Percentiles rank a stretch among this genome's conserved stretches.
phyloP scores from a whole-genome alignment of 1,139 yeast genomes.

The Maudiozyma humilis region DNA sequence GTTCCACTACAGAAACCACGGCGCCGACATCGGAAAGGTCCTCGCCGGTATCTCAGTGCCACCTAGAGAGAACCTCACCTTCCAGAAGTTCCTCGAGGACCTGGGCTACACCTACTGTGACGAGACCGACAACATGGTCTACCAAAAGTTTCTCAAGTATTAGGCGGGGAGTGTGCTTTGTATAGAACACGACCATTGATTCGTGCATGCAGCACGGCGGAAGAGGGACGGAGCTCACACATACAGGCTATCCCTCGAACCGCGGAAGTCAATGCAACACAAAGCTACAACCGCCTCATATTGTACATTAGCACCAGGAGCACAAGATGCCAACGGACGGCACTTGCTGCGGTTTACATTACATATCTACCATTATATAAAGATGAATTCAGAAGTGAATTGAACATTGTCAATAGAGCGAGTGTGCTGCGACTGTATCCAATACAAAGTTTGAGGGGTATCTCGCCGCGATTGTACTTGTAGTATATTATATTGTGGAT shows the following conservation, averaged over 20 bases:
- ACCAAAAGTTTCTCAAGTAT: conserved; percentile 56
- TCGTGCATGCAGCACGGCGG: no score
- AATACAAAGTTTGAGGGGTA: no score
- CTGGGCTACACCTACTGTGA: conserved; percentile 73
- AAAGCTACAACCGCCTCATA: no score
- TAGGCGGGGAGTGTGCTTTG: no score
- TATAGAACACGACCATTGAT: no score
- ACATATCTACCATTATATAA: no score
- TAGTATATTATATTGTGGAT: neutral
- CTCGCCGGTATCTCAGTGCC: conserved; percentile 88
- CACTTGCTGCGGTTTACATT: no score
- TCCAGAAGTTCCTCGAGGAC: conserved; percentile 58
- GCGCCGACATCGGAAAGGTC: conserved; percentile 88
- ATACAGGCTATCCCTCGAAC: no score
- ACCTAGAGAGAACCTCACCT: conserved; percentile 51
- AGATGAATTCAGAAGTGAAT: neutral
- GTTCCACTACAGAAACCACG: conserved; percentile 95
- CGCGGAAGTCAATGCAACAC: no score
- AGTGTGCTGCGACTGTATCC: no score
- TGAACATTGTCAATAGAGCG: no score
- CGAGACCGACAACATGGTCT: conserved; percentile 78
- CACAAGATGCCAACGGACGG: neutral
- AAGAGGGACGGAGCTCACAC: no score
- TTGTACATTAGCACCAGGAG: neutral
- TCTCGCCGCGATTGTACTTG: neutral